These are phyloP conservation scores for Opeltia flavorubescens DNA, from an alignment of 495 filamentous ascomycete species.

Conservation along the genomic window DNA sequence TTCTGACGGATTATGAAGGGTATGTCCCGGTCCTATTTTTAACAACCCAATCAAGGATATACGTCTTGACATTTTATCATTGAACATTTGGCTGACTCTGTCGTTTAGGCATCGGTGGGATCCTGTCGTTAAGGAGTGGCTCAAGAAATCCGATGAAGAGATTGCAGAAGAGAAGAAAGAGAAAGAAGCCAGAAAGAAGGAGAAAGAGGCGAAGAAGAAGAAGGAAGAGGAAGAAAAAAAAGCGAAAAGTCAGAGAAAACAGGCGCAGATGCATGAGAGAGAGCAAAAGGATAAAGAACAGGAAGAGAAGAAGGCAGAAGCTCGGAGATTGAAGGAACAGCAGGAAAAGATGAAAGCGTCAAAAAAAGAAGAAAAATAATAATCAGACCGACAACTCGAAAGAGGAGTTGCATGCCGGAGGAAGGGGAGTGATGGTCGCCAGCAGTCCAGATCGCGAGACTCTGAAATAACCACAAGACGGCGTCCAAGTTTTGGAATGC, in stretches of 20 bases:
- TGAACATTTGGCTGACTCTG: neutral
- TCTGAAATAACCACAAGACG: neutral
- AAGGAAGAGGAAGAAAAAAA: conserved; percentile 20
- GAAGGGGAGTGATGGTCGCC: neutral
- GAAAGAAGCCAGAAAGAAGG: conserved; percentile 14
- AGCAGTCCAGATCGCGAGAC: neutral
- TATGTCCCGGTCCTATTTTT: conserved; percentile 19
- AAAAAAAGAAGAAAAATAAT: neutral
- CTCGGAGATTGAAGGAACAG: neutral
- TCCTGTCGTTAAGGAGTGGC: conserved; percentile 31
- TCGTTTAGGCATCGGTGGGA: conserved; percentile 28
- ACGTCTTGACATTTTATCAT: neutral
- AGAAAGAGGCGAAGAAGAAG: conserved; percentile 20
- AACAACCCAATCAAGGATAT: neutral
- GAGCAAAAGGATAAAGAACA: conserved; percentile 8
- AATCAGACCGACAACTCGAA: neutral
- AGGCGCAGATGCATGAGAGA: conserved; percentile 5
- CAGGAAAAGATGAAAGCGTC: neutral
- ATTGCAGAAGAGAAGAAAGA: conserved; percentile 10
- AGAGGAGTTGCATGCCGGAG: neutral
- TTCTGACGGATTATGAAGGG: conserved; percentile 35
- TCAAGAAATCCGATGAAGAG: conserved; percentile 22
- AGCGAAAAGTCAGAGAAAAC: conserved; percentile 11
- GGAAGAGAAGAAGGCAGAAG: conserved; percentile 7
- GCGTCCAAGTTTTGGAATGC: neutral